A percentile compares a stretch with the other conserved stretches of the same genome.
Evolutionary conservation across 202 grass and related monocot species (phyloP).

Genomic region (Carex sylvatica): DNA sequence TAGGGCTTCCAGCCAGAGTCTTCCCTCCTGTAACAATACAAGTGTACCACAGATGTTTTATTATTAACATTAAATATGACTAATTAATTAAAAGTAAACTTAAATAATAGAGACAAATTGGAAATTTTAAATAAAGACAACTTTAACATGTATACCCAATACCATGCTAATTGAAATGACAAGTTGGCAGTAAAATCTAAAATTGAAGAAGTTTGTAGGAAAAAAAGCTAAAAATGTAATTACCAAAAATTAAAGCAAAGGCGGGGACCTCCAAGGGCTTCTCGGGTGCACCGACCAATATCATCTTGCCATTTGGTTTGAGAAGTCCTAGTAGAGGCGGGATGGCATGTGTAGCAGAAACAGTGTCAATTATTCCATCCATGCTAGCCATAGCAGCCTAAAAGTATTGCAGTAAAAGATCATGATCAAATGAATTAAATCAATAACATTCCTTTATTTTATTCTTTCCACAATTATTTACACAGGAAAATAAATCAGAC

Average conservation of each 20-base stretch:
- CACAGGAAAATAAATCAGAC: neutral
- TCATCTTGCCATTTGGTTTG: constrained; percentile 67
- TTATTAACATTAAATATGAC: neutral
- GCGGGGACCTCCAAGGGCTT: constrained; percentile 60
- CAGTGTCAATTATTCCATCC: constrained; percentile 84
- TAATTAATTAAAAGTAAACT: neutral
- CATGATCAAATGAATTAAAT: neutral
- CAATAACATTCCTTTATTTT: neutral
- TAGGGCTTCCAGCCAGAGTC: constrained; percentile 49
- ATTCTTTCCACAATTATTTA: neutral
- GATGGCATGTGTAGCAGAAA: constrained; percentile 41
- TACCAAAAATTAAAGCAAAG: constrained; percentile 55
- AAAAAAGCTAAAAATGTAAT: neutral
- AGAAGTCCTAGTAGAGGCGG: constrained; percentile 43
- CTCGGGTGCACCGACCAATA: constrained; percentile 58
- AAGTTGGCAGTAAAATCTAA: neutral
- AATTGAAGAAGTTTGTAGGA: neutral
- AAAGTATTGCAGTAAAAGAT: neutral
- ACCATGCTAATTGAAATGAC: neutral
- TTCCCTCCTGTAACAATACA: constrained; percentile 34
- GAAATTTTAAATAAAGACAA: neutral
- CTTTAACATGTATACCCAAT: neutral
- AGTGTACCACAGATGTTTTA: neutral
- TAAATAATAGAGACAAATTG: neutral
- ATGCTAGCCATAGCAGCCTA: constrained; percentile 38